Percentiles rank a stretch among this genome's conserved stretches.
These are phyloP conservation scores for Hymenotorrendiella dingleyae DNA, from an alignment of 2,329 filamentous ascomycete species.

Conservation along the genomic window DNA sequence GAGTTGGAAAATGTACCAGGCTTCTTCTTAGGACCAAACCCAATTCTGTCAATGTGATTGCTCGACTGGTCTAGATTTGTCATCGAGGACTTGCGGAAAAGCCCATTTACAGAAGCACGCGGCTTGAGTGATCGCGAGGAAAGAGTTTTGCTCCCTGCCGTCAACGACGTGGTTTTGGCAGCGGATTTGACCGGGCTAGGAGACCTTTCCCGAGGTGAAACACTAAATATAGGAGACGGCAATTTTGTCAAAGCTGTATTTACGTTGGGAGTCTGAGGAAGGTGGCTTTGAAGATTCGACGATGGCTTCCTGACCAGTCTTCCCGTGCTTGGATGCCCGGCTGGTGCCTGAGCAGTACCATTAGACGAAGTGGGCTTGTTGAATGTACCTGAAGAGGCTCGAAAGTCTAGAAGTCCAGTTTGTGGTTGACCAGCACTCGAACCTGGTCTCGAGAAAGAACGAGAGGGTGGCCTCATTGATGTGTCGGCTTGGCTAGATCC, in stretches of 20 bases:
- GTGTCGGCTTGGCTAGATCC: slow-evolving; percentile 54
- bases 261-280: slow-evolving; percentile 13
- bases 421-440: slow-evolving; percentile 45
- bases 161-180: slow-evolving; percentile 22
- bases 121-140: slow-evolving; percentile 41
- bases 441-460: slow-evolving; percentile 46
- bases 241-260: slow-evolving; percentile 25
- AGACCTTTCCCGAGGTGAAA: slow-evolving; percentile 26
- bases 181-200: slow-evolving; percentile 29
- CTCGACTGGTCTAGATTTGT: slow-evolving; percentile 34
- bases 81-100: slow-evolving; percentile 51
- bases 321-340: slow-evolving; percentile 30
- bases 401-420: slow-evolving; percentile 33
- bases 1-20: slow-evolving; percentile 24
- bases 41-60: slow-evolving; percentile 22
- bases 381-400: slow-evolving; percentile 40
- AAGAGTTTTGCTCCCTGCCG: slow-evolving; percentile 42
- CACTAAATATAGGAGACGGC: slow-evolving; percentile 32
- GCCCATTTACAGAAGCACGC: slow-evolving; percentile 46
- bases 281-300: slow-evolving; percentile 21
- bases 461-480: slow-evolving; percentile 47
- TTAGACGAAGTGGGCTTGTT: slow-evolving; percentile 37
- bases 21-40: slow-evolving; percentile 21
- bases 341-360: slow-evolving; percentile 40
- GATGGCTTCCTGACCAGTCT: slow-evolving; percentile 34